Conservation (phyloP, 495 filamentous ascomycete species). For the Penicillium coprophilum region DNA sequence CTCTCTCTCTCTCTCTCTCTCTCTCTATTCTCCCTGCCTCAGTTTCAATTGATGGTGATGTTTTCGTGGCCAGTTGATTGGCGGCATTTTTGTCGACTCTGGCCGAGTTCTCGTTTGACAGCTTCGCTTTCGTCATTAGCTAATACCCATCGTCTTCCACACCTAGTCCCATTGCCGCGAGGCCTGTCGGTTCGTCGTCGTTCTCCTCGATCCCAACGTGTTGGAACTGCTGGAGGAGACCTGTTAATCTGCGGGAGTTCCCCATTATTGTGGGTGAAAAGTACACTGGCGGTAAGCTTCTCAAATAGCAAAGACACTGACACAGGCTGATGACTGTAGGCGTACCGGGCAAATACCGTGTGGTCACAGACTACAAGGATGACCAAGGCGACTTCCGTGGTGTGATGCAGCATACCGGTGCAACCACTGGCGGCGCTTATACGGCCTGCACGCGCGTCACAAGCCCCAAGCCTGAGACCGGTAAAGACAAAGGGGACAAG, state of each 20-base stretch:
- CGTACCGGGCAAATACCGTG: neutral
- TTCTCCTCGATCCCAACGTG: too few relatives aligned
- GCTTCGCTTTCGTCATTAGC: neutral
- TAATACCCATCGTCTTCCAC: too few relatives aligned
- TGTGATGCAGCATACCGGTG: conserved; percentile 3
- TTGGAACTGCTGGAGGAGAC: too few relatives aligned
- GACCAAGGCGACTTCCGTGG: neutral
- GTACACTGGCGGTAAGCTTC: neutral
- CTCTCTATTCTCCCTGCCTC: neutral
- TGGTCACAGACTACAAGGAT: neutral
- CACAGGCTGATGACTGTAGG: neutral
- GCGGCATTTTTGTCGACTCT: neutral
- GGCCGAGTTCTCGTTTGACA: neutral
- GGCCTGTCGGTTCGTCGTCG: too few relatives aligned
- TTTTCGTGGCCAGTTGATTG: neutral
- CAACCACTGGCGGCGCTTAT: neutral
- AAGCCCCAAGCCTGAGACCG: neutral
- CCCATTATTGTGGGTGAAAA: neutral
- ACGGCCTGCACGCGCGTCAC: conserved; percentile 3
- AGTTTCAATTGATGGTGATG: neutral
- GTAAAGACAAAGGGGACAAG: neutral
- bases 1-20: neutral
- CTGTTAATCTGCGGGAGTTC: too few relatives aligned
- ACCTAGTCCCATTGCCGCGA: too few relatives aligned
- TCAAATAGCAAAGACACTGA: neutral